Evolutionary conservation across 2,329 filamentous ascomycete genomes (phyloP).

Genomic region (Diaporthe ilicicola): DNA sequence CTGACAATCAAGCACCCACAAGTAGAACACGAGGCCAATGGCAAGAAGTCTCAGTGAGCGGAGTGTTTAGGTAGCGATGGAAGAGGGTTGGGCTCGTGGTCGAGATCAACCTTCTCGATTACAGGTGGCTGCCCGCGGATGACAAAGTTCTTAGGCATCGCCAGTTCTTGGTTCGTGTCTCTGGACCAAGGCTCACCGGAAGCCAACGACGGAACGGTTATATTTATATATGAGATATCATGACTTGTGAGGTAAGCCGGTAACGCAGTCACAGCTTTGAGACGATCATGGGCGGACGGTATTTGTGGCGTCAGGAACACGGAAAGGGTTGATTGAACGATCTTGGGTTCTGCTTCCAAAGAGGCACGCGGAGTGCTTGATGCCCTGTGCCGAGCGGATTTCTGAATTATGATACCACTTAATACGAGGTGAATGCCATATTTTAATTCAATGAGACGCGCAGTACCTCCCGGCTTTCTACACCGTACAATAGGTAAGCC

Average conservation of each 20-base stretch:
- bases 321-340: constrained; percentile 8
- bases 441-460: background rate
- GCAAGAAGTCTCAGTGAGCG: constrained; percentile 28
- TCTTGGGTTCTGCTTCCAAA: background rate
- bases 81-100: background rate
- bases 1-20: constrained; percentile 91
- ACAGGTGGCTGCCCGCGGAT: background rate
- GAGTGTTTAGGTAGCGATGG: background rate
- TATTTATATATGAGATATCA: constrained; percentile 17
- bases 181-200: background rate
- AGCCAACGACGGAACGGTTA: constrained; percentile 34
- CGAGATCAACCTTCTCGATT: background rate
- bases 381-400: background rate
- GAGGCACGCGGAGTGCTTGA: constrained; percentile 1
- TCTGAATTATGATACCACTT: constrained; percentile 21
- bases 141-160: background rate
- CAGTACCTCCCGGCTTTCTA: too few relatives aligned
- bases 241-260: background rate
- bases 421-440: background rate
- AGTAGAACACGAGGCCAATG: constrained; percentile 48
- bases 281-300: background rate
- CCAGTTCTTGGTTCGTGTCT: background rate
- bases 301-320: background rate
- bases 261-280: background rate
- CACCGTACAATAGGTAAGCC: background rate